A percentile compares a stretch with the other conserved stretches of the same genome.
Evolutionary conservation across 1,284 basidiomycete genomes (phyloP).

Genomic region (Trichosporon asahii): DNA sequence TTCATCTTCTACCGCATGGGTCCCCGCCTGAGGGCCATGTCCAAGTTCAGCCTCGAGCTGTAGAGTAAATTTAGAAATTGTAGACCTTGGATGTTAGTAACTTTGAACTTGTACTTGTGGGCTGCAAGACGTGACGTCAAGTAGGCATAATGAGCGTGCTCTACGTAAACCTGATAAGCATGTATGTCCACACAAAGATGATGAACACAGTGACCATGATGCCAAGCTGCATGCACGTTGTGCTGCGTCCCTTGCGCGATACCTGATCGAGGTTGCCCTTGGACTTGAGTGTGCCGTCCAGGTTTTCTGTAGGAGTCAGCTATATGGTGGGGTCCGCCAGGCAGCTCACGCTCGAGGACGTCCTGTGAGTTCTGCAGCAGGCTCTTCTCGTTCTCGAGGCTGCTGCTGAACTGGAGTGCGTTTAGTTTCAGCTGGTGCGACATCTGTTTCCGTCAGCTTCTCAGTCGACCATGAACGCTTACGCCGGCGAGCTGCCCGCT

Average conservation of each 20-base stretch:
- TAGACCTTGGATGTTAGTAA: background rate
- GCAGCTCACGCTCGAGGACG: conserved; percentile 46
- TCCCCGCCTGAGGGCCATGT: conserved; percentile 16
- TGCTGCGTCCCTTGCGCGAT: conserved; percentile 45
- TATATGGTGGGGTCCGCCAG: background rate
- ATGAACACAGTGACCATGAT: conserved; percentile 46
- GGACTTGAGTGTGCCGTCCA: conserved; percentile 38
- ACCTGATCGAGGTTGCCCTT: conserved; percentile 47
- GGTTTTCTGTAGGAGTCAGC: conserved; percentile 38
- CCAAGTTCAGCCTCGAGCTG: conserved; percentile 19
- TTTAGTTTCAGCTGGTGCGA: conserved; percentile 51
- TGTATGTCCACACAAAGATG: conserved; percentile 52
- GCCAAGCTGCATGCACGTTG: conserved; percentile 51
- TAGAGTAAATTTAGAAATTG: background rate
- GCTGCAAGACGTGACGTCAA: background rate
- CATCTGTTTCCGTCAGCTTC: conserved; percentile 40
- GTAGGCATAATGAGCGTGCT: background rate
- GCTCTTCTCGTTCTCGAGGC: conserved; percentile 51
- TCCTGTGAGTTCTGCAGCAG: conserved; percentile 45
- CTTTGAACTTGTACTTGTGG: background rate
- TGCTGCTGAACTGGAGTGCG: conserved; percentile 50
- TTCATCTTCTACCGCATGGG: conserved; percentile 22
- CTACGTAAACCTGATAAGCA: conserved; percentile 52
- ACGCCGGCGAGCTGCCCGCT: conserved; percentile 52
- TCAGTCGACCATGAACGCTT: conserved; percentile 15